Conservation (phyloP, 2,329 filamentous ascomycete genomes). For the Microdochium bolleyi region DNA sequence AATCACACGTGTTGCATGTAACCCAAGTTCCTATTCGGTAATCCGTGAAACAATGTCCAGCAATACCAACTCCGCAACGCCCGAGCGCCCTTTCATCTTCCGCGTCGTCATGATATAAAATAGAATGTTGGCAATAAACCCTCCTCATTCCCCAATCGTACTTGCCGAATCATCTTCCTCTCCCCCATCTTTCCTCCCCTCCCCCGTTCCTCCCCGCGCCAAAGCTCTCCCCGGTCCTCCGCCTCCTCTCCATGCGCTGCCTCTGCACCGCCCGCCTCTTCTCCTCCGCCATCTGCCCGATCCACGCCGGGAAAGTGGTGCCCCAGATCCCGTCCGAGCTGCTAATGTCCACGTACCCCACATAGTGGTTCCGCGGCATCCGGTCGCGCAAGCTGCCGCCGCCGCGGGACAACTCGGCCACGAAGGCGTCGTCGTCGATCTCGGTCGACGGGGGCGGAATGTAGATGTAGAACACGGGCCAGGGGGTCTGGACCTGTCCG, state of each 20-base stretch:
- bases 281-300: neutral
- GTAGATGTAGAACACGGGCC: neutral
- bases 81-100: too few species aligned
- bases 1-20: too few species aligned
- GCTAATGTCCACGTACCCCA: neutral
- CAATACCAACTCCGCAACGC: too few species aligned
- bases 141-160: too few species aligned
- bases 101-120: too few species aligned
- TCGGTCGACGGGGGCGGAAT: neutral
- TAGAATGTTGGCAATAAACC: too few species aligned
- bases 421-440: neutral
- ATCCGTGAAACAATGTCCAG: too few species aligned
- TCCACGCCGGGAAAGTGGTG: neutral
- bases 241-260: neutral
- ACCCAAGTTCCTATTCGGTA: too few species aligned
- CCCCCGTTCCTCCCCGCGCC: too few species aligned
- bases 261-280: neutral
- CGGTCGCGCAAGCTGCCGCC: neutral
- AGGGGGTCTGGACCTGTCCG: neutral
- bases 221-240: neutral
- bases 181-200: neutral
- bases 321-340: neutral
- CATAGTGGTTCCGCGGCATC: neutral
- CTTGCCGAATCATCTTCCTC: too few species aligned
- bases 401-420: neutral